These are phyloP conservation scores for Sclerotinia glacialis DNA, from an alignment of 2,329 filamentous ascomycete genomes.

Conservation along the genomic window DNA sequence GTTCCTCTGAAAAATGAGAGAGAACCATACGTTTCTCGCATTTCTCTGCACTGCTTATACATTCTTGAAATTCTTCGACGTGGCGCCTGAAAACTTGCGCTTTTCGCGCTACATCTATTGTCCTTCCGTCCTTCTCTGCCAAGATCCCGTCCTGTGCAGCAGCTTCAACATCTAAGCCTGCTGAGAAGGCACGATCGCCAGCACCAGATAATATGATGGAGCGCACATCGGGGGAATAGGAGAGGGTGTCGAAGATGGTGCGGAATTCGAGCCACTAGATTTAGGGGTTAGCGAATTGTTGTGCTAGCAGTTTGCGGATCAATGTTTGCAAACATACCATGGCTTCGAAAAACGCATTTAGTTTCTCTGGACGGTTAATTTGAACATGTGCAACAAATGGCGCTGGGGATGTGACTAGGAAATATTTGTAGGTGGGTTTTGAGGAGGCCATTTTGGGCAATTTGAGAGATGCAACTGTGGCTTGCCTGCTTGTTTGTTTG, in stretches of 20 bases:
- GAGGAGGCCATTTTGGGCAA: conserved; percentile 24
- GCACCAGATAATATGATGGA: conserved; percentile 76
- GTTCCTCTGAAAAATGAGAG: background rate
- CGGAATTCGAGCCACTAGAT: conserved; percentile 71
- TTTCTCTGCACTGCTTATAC: conserved; percentile 71
- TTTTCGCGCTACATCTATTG: conserved; percentile 60
- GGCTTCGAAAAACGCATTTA: conserved; percentile 81
- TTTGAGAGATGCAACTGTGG: background rate
- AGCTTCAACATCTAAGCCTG: conserved; percentile 78
- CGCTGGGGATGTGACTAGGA: conserved; percentile 65
- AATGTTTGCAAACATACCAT: conserved; percentile 48
- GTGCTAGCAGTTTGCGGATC: background rate
- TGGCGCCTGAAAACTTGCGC: conserved; percentile 62
- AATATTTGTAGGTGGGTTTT: conserved; percentile 31
- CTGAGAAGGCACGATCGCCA: conserved; percentile 79
- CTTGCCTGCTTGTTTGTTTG: background rate
- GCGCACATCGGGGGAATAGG: conserved; percentile 68
- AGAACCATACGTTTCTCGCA: conserved; percentile 76
- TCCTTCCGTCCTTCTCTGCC: conserved; percentile 28
- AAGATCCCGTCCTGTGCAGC: conserved; percentile 55
- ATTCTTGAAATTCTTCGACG: conserved; percentile 77
- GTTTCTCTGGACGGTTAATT: conserved; percentile 80
- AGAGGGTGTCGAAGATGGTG: conserved; percentile 68
- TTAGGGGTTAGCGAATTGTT: conserved; percentile 2
- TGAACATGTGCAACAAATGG: conserved; percentile 84